Evolutionary conservation across 805 yeast species (phyloP), one percentile per base, ranked within the genome.

Genomic region (Hanseniaspora osmophila): DNA sequence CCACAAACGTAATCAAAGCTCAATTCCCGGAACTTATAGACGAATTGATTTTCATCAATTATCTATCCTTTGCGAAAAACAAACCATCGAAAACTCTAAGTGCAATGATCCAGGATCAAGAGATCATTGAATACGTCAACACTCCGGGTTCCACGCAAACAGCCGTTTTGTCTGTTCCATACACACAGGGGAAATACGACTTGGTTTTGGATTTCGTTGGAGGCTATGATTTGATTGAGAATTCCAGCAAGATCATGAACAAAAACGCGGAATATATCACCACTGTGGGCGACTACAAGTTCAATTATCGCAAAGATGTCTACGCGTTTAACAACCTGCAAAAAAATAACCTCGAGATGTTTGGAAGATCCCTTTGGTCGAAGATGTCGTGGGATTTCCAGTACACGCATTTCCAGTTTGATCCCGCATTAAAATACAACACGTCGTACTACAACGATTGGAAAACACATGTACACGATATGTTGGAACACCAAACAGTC

Each of bases 201-300:
- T 54, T 73, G 5, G 74, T 83, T n/a, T 55, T 81, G 11, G 95
- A 86, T 62, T 71, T 79, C 49, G 72, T 77, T 43, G 92, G 95
- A 37, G 83, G 83, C 39, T 66, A 68, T 41, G 75, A 73, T 30
- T 68, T 81, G 5, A 58, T 77, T 27, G 49, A 61, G 6, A 64
- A 71, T 35, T 65, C 75, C 22, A 53, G 60, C 10, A 52, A 64
- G 32, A 66, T 69, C 27, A 61, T 82, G 46, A 70, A 64, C 32
- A 60, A 66, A 41, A 74, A 75, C 5, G 74, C 78, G 15, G 63
- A 68, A 37, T 83, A 73, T 54, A 61, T 74, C 9, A 73, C 84
- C 6, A 69, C 80, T 29, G 76, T 71, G 11, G 95, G 94, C 13
- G 87, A 81, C 52, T 56, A 60, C 33, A 69, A 69, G 45, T 61